Conservation (phyloP, 2,329 filamentous ascomycete species). For the Fusarium mundagurra region DNA sequence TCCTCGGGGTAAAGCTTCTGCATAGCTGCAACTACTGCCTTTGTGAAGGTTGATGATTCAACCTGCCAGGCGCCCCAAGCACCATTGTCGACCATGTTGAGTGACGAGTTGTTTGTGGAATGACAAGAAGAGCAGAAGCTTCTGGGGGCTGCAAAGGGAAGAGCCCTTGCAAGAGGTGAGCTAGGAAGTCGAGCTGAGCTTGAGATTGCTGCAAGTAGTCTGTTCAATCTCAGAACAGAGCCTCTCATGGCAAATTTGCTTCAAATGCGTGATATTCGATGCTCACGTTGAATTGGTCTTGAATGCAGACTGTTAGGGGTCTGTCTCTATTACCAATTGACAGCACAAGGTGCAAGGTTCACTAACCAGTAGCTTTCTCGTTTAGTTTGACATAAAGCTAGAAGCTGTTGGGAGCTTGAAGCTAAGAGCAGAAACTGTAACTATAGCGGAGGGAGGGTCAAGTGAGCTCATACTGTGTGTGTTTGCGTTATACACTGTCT, state of each 20-base stretch:
- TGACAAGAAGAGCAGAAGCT: conserved; percentile 37
- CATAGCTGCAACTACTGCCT: conserved; percentile 80
- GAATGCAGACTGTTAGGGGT: neutral
- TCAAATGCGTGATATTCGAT: neutral
- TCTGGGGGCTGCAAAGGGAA: neutral
- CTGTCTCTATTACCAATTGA: neutral
- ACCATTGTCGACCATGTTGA: conserved; percentile 43
- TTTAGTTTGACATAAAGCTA: conserved; percentile 6
- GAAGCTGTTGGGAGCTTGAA: conserved; percentile 14
- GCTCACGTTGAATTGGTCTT: neutral
- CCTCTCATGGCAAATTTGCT: conserved; percentile 28
- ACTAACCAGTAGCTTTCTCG: conserved; percentile 3
- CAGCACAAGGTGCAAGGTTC: neutral
- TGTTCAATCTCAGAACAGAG: conserved; percentile 12
- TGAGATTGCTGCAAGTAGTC: conserved; percentile 4
- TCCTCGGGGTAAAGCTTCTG: conserved; percentile 87
- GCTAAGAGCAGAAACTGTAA: conserved; percentile 1
- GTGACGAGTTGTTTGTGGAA: neutral
- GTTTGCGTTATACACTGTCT: neutral
- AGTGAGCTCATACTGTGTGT: conserved; percentile 48
- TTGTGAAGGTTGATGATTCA: conserved; percentile 55
- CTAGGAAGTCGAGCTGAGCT: neutral
- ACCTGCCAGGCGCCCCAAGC: conserved; percentile 55
- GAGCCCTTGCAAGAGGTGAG: neutral
- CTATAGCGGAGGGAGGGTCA: conserved; percentile 19